phyloP scores from a whole-genome alignment of 371 early-diverging fungal species.

The Syncephalastrum monosporum region DNA sequence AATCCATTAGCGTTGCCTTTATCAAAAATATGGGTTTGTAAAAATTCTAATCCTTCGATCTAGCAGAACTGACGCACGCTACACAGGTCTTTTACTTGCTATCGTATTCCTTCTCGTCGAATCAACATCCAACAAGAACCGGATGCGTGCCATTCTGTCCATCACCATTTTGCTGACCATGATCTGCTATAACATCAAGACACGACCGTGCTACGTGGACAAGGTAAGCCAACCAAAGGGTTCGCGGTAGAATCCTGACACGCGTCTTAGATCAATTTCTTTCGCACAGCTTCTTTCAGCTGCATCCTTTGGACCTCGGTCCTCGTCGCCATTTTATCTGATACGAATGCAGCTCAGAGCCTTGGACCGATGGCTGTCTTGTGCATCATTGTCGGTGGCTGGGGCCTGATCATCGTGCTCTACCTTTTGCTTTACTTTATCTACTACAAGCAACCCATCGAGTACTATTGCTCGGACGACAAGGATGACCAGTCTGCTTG shows the following conservation, averaged over 20 bases:
- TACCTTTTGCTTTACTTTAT: conserved; percentile 45
- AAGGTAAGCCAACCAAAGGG: conserved; percentile 27
- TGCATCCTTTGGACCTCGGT: conserved; percentile 59
- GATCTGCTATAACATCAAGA: conserved; percentile 64
- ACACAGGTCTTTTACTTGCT: conserved; percentile 46
- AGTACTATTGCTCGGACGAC: conserved; percentile 7
- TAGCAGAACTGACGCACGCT: too few species aligned
- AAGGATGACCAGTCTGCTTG: not conserved
- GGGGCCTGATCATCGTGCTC: conserved; percentile 50
- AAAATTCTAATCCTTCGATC: too few species aligned
- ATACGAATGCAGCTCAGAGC: conserved; percentile 42
- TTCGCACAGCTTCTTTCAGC: conserved; percentile 58
- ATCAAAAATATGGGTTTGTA: conserved; percentile 66
- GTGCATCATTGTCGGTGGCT: conserved; percentile 55
- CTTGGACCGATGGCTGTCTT: conserved; percentile 49
- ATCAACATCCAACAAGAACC: conserved; percentile 49
- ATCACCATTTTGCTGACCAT: conserved; percentile 55
- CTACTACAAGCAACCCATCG: conserved; percentile 28
- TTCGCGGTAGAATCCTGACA: not conserved
- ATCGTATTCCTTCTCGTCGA: conserved; percentile 58
- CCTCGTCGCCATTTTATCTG: conserved; percentile 51
- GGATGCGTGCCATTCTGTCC: conserved; percentile 56
- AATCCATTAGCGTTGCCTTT: conserved; percentile 68
- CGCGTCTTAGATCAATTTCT: conserved; percentile 47
- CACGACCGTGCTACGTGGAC: conserved; percentile 59